A percentile compares a stretch with the other conserved stretches of the same genome.
phyloP scores from a whole-genome alignment of 768 basidiomycete species.

The Leccinum incarnatum region DNA sequence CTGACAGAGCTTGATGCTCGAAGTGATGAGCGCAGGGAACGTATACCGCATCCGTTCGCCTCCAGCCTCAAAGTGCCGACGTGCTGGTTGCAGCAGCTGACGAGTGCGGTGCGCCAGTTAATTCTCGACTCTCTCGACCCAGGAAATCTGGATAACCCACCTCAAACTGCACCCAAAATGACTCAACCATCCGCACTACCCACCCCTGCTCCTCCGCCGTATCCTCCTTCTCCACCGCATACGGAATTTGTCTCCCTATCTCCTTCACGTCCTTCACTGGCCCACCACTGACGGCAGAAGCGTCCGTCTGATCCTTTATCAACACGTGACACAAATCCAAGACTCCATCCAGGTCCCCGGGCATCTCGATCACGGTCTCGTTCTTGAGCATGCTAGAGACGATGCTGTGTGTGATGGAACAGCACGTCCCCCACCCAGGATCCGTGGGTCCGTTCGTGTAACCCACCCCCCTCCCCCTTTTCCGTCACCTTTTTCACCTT shows the following conservation, averaged over 20 bases:
- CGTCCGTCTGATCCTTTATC: slow-evolving; percentile 79
- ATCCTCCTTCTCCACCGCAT: slow-evolving; percentile 76
- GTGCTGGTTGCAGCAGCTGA: slow-evolving; percentile 87
- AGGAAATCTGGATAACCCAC: slow-evolving; percentile 34
- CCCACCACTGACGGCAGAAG: no score
- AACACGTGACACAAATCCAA: slow-evolving; percentile 89
- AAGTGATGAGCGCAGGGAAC: slow-evolving; percentile 39
- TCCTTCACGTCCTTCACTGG: slow-evolving; percentile 37
- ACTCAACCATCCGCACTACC: slow-evolving; percentile 87
- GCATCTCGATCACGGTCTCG: slow-evolving; percentile 90
- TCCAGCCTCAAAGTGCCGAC: slow-evolving; percentile 85
- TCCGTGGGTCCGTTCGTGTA: no score
- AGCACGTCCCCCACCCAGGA: no score
- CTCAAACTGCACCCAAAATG: slow-evolving; percentile 80
- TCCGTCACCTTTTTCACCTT: no score
- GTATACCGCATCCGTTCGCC: slow-evolving; percentile 64
- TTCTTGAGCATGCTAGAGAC: slow-evolving; percentile 95
- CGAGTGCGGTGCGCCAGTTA: neutral
- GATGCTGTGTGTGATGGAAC: slow-evolving; percentile 81
- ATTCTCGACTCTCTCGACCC: no score
- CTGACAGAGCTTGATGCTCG: slow-evolving; percentile 88
- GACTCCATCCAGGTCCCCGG: slow-evolving; percentile 92
- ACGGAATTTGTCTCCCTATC: slow-evolving; percentile 46
- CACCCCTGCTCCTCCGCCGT: slow-evolving; percentile 98
- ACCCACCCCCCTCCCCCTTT: no score